Percentiles rank a stretch among this genome's conserved stretches.
phyloP scores from a whole-genome alignment of 2,329 filamentous ascomycete genomes.

The Botryosphaeria agaves region DNA sequence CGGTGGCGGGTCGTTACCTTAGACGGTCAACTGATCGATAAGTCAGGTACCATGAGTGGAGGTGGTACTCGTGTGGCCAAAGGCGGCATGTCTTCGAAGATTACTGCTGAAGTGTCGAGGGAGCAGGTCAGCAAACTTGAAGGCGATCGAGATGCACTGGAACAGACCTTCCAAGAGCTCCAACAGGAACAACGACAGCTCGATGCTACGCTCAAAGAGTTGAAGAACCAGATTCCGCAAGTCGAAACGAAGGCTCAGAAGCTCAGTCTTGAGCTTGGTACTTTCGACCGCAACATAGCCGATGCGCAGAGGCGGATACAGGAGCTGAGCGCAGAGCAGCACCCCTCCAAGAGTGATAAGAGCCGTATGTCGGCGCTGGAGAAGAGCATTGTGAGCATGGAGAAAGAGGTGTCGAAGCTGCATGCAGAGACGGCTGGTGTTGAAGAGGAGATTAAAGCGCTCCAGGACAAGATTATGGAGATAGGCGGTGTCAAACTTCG shows the following conservation, averaged over 20 bases:
- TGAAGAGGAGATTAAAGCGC: constrained; percentile 77
- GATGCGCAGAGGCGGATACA: constrained; percentile 75
- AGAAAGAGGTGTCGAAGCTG: constrained; percentile 64
- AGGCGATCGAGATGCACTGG: constrained; percentile 66
- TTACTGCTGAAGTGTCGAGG: constrained; percentile 69
- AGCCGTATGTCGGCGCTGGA: constrained; percentile 53
- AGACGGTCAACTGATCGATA: constrained; percentile 89
- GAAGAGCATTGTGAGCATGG: constrained; percentile 58
- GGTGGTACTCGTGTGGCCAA: constrained; percentile 81
- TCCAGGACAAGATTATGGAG: constrained; percentile 98
- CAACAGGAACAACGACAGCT: constrained; percentile 71
- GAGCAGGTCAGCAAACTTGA: constrained; percentile 84
- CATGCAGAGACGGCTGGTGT: constrained; percentile 74
- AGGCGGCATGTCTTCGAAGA: constrained; percentile 92
- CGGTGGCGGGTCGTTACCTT: constrained; percentile 94
- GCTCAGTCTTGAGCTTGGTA: constrained; percentile 73
- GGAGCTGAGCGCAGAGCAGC: constrained; percentile 66
- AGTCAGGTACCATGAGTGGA: constrained; percentile 97
- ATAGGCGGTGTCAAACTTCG: constrained; percentile 87
- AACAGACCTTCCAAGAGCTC: constrained; percentile 67
- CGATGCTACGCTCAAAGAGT: constrained; percentile 52
- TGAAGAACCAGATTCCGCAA: constrained; percentile 63
- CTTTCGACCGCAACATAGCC: constrained; percentile 63
- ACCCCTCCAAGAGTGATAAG: constrained; percentile 67
- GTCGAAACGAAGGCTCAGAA: constrained; percentile 88